phyloP scores from a whole-genome alignment of 257 asterid species.

The Lavandula angustifolia region DNA sequence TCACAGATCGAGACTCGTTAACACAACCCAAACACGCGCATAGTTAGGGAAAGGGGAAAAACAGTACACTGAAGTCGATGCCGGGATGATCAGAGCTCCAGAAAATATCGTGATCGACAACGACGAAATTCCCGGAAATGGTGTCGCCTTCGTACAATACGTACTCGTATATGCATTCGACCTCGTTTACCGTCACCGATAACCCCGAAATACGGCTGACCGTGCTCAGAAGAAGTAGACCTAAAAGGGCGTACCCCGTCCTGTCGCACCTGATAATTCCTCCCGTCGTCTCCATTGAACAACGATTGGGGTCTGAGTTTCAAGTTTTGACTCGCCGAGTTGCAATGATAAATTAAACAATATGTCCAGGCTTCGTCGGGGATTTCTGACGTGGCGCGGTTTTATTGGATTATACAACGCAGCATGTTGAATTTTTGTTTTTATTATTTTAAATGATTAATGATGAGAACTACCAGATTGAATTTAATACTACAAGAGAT shows the following conservation, averaged over 20 bases:
- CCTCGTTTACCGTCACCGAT: constrained; percentile 83
- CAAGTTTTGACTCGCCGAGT: constrained; percentile 20
- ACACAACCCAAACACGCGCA: not conserved
- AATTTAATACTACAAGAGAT: not conserved
- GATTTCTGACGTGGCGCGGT: constrained; percentile 28
- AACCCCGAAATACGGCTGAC: constrained; percentile 47
- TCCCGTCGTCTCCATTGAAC: constrained; percentile 42
- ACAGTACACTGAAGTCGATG: constrained; percentile 69
- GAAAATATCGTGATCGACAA: constrained; percentile 89
- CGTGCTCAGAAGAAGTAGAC: constrained; percentile 49
- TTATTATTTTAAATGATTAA: too few species aligned
- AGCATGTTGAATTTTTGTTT: not conserved
- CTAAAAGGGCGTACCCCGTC: constrained; percentile 37
- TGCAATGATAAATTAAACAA: not conserved
- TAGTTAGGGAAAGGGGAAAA: not conserved
- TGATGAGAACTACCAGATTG: too few species aligned
- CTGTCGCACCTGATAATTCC: constrained; percentile 36
- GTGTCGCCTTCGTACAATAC: constrained; percentile 88
- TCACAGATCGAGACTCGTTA: constrained; percentile 31
- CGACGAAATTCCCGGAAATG: constrained; percentile 89
- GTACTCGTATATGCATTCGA: constrained; percentile 88
- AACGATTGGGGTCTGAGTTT: constrained; percentile 29
- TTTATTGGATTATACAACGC: constrained; percentile 38
- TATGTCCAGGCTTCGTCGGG: not conserved
- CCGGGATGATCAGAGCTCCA: constrained; percentile 98